Conservation (phyloP, 257 asterid species). For the Gentiana straminea region DNA sequence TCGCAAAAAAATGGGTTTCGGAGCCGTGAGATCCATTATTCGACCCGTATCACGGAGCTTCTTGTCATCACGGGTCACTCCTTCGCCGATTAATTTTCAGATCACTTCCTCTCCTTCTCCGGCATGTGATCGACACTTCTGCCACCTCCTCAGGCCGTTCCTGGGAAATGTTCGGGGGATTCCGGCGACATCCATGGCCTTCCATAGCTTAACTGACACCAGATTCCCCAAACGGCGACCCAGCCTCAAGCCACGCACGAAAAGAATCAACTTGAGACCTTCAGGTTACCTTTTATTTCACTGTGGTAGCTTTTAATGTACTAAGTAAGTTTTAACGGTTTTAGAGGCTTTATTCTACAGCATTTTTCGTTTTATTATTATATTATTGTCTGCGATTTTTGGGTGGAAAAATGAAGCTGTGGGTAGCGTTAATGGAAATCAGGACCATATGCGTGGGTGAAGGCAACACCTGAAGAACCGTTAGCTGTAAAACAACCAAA, state of each 20-base stretch:
- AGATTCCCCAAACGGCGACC: constrained; percentile 68
- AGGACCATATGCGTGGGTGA: constrained; percentile 79
- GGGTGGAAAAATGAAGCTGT: not conserved
- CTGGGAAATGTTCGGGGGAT: constrained; percentile 35
- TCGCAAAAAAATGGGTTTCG: constrained; percentile 26
- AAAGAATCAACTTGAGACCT: constrained; percentile 54
- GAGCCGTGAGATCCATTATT: constrained; percentile 51
- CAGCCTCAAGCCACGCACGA: constrained; percentile 44
- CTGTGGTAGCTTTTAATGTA: too few species aligned
- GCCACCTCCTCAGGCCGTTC: constrained; percentile 27
- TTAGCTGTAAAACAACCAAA: constrained; percentile 64
- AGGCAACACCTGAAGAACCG: constrained; percentile 58
- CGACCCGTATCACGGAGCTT: constrained; percentile 49
- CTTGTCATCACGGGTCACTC: constrained; percentile 15
- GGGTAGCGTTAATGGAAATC: constrained; percentile 1
- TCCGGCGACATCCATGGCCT: constrained; percentile 35
- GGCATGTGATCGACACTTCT: constrained; percentile 1
- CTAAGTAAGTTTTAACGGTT: too few species aligned
- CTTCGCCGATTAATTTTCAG: constrained; percentile 8
- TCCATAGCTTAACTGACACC: constrained; percentile 64
- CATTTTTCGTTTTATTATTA: constrained; percentile 3
- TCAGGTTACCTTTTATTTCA: constrained; percentile 32
- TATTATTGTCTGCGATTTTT: not conserved
- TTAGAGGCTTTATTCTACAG: constrained; percentile 9
- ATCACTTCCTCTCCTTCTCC: constrained; percentile 19